Evolutionary conservation across 1,284 basidiomycete genomes (phyloP).

Genomic region (Blastosporella zonata): DNA sequence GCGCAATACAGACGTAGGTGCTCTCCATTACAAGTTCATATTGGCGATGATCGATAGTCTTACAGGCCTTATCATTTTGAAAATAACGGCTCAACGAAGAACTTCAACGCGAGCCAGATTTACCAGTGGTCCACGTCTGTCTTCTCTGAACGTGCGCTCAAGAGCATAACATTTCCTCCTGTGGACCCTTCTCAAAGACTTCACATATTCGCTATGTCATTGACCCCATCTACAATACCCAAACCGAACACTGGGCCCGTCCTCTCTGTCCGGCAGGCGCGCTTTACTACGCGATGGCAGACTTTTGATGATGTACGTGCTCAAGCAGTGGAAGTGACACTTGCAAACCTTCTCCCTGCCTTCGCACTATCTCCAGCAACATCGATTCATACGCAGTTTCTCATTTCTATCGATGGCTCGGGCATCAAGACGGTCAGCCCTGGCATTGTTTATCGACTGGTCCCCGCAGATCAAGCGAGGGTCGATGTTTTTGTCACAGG

Average conservation of each 20-base stretch:
- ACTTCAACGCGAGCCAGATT: constrained; percentile 40
- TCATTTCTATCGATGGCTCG: constrained; percentile 33
- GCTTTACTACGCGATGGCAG: constrained; percentile 45
- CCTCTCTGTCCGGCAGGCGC: constrained; percentile 37
- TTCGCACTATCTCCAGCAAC: constrained; percentile 23
- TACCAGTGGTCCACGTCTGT: constrained; percentile 44
- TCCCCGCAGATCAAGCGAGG: constrained; percentile 42
- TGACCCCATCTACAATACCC: constrained; percentile 30
- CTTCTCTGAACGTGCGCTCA: constrained; percentile 35
- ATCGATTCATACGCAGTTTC: constrained; percentile 33
- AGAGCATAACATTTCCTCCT: constrained; percentile 39
- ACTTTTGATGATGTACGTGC: constrained; percentile 25
- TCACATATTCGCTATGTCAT: constrained; percentile 45
- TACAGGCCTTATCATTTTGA: constrained; percentile 40
- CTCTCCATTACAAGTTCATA: too few species aligned
- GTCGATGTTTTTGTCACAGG: constrained; percentile 39
- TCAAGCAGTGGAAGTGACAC: constrained; percentile 44
- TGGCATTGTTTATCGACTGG: constrained; percentile 39
- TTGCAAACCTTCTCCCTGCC: constrained; percentile 44
- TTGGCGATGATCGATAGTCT: not conserved
- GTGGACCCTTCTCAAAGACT: constrained; percentile 29
- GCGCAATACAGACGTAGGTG: constrained; percentile 35
- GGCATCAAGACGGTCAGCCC: constrained; percentile 35
- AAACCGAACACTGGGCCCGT: constrained; percentile 20
- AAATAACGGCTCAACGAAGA: constrained; percentile 28